Evolutionary conservation across 2,329 filamentous ascomycete species (phyloP), one percentile per base, ranked within the genome.

Genomic region (Emmonsiellopsis sp.): DNA sequence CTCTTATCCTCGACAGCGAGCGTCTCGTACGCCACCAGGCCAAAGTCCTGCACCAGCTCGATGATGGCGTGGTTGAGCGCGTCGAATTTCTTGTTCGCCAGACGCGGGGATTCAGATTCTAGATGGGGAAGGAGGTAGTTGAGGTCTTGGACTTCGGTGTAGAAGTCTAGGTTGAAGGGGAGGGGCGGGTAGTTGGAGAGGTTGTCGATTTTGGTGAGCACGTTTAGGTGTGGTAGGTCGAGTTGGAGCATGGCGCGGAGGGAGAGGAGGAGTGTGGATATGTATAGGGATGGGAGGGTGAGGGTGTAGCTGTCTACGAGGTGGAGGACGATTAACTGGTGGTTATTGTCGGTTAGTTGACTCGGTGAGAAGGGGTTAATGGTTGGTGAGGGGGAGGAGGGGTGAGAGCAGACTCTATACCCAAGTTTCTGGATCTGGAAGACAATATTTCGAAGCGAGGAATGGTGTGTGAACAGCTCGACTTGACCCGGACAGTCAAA

Each of bases 401-500:
- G 61, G 41, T 26, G 60, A 59, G 66, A 59, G 70, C 87, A 59
- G 76, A 96, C 92, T 78, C 93, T 84, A 70, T 94, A 97, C 56
- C 88, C 90, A 62, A 92, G 71, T 75, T 95, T 96, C 73, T 95
- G 87, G 55, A 98, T 79, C 68, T 82, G 84, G 66, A 90, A 87
- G 70, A 98, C 91, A 58, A 98, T 91, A 65, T 94, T 94, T 54
- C 93, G 83, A 61, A 98, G 74, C 11, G 90, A 94, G 54, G 85
- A 84, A 73, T 98, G 93, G 67, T 97, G 93, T 45, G 92, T 97
- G 66, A 96, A 97, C 5, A 98, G 80, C 72, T 98, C 93, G 48
- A 97, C 92, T 69, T 98, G 93, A 0, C 93, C 93, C 0, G 93
- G 93, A 61, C 93, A 97, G 73, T 98, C 93, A 59, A 98, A 96